Conservation (phyloP, 225 moss, liverwort and hornwort genomes). For the Bryum argenteum region DNA sequence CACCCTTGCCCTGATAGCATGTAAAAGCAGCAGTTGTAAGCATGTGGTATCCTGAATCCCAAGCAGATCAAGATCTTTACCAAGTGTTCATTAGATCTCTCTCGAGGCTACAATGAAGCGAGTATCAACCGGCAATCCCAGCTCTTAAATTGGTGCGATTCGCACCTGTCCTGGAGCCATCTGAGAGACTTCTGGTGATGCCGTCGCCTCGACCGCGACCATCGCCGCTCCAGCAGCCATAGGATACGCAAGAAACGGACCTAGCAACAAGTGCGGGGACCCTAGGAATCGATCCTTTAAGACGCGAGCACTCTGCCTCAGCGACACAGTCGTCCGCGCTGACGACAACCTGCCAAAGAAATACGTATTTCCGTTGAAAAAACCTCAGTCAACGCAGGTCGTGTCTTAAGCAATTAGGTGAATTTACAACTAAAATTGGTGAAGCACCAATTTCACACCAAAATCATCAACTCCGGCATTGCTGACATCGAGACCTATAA, state of each 20-base stretch:
- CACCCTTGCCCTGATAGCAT: conserved; percentile 40
- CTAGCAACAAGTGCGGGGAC: conserved; percentile 37
- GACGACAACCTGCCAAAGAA: conserved; percentile 30
- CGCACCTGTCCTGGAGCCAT: conserved; percentile 53
- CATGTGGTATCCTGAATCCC: conserved; percentile 3
- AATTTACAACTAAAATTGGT: background rate
- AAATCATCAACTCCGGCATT: background rate
- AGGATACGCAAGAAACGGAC: conserved; percentile 38
- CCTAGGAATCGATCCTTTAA: conserved; percentile 45
- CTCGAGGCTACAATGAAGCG: background rate
- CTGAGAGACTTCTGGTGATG: conserved; percentile 43
- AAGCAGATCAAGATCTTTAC: conserved; percentile 21
- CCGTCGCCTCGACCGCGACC: conserved; percentile 43
- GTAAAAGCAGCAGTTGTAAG: conserved; percentile 3
- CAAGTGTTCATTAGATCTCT: conserved; percentile 18
- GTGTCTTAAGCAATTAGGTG: background rate
- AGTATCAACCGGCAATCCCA: background rate
- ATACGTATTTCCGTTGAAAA: background rate
- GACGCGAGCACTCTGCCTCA: conserved; percentile 41
- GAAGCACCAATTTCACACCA: background rate
- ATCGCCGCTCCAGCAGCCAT: conserved; percentile 48
- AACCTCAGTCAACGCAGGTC: conserved; percentile 13
- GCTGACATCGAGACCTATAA: background rate
- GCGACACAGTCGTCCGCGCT: conserved; percentile 33
- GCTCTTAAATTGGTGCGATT: background rate